Evolutionary conservation across 352 stramenopile species (phyloP), one percentile per base, ranked within the genome.

Genomic region (Globisporangium solare): DNA sequence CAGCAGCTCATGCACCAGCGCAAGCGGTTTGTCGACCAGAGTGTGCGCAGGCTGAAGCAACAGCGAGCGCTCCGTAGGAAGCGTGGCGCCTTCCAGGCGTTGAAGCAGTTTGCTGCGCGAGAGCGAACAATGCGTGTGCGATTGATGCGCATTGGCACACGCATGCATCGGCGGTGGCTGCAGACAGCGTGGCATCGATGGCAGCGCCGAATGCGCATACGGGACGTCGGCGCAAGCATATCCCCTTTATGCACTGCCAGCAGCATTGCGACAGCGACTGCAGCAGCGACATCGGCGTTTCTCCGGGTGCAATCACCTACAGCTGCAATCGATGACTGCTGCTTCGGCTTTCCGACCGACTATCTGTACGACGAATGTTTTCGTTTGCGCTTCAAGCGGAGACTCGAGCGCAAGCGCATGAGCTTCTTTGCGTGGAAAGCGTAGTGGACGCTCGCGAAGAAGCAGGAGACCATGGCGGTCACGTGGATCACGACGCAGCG

Each of bases 371-470:
- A 65, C 37, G 58, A 65, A 24, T 61, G 57, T 47, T 63, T 56
- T 37, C 43, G 51, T 1, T 18, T 57, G 52, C 52, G 61, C 22
- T 61, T 54, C 27, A 49, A 63, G 31, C 50, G 40, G 6, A 42
- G 45, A 1, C 41, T 32, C 45, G 58, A 58, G 27, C 45, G 22
- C 43, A 57, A 45, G 43, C 62, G 40, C 31, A 21, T 71, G 22
- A 60, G 63, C 17, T 74, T 74, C 43, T 45, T 61, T 15, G 59
- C 49, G n/a, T 74, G 67, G 67, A 74, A 74, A 15, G 47, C 57
- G 0, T 41, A 62, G 41, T 72, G 63, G 59, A n/a, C 3, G 15
- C 54, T 67, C 15, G 49, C 56, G 1, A 56, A 37, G 24, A 58
- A 56, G n/a, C 59, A 63, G 6, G n/a, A 62, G 3, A 43, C 21